Evolutionary conservation across 306 rosid genomes (phyloP), one percentile per base, ranked within the genome.

Genomic region (Trichosanthes truncata): DNA sequence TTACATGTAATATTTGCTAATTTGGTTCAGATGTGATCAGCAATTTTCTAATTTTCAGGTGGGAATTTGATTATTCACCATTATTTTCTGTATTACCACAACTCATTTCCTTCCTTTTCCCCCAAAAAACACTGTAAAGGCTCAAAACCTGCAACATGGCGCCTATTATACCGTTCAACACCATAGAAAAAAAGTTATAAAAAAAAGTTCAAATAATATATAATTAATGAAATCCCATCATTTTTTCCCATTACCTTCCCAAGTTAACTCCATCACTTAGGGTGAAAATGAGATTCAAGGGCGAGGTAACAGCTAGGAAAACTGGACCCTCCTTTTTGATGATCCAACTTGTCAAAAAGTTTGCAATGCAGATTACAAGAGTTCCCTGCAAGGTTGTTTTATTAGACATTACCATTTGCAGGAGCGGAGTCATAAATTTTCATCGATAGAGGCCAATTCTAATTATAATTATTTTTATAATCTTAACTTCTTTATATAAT

Each of bases 71-170:
- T 36, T 36, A 36, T 36, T 36, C 40, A 36, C 40, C 40, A 36
- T 53, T 80, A n/a, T 72, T 65, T 0, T 83, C 79, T 33, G 63
- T 26, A 53, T 78, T 41, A 36, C 74, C 82, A 0, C 21, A 45
- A 67, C 76, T 51, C 65, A 84, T 65, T 66, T 93, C 98, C 83
- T 82, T 91, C 33, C 83, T 86, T 78, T 93, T 91, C n/a, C 89
- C 98, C 97, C 98, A 91, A 77, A 93, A 67, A 74, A 93, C 93
- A 48, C 86, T 84, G 77, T 89, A 93, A 33, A 93, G 88, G 78
- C 94, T 94, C 65, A 89, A 60, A 74, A 88, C 89, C 88, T 89
- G 49, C 25, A 82, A 49, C 5, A 84, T 7, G 25, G 91, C 91
- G 18, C 97, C 97, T 51, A 93, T 65, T 40, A 87, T n/a, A 55